phyloP scores from a whole-genome alignment of 192 early-diverging fungal genomes.

The Chytriomyces hyalinus region DNA sequence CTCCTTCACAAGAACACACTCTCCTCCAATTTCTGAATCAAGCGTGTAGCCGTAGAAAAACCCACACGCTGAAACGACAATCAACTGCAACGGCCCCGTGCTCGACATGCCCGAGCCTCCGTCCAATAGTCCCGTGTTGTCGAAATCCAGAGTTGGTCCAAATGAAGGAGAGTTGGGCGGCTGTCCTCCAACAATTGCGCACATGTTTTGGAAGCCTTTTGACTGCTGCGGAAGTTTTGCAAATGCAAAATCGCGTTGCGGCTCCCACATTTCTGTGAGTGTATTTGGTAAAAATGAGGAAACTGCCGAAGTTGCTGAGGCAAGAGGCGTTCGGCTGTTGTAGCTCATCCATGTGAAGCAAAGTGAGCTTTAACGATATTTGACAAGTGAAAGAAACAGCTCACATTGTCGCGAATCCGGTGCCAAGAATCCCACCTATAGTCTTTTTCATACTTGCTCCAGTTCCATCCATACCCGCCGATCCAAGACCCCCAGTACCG shows the following conservation, averaged over 20 bases:
- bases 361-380: no score
- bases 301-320: conserved; percentile 66
- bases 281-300: conserved; percentile 82
- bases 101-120: not conserved
- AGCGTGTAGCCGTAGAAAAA: conserved; percentile 90
- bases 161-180: not conserved
- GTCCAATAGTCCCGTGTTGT: not conserved
- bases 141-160: not conserved
- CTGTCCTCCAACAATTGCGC: conserved; percentile 42
- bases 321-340: no score
- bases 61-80: conserved; percentile 90
- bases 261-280: conserved; percentile 92
- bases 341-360: no score
- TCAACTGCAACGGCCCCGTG: conserved; percentile 76
- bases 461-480: not conserved
- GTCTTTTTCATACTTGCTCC: conserved; percentile 1
- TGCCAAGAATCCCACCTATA: conserved; percentile 12
- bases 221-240: conserved; percentile 74
- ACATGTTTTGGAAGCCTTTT: conserved; percentile 53
- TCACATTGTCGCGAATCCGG: conserved; percentile 20
- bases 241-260: conserved; percentile 91
- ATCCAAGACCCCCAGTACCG: no score
- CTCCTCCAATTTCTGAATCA: conserved; percentile 86
- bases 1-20: conserved; percentile 83
- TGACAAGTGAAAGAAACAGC: no score